Evolutionary conservation across 495 filamentous ascomycete genomes (phyloP).

Genomic region (Massariosphaeria phaeospora): DNA sequence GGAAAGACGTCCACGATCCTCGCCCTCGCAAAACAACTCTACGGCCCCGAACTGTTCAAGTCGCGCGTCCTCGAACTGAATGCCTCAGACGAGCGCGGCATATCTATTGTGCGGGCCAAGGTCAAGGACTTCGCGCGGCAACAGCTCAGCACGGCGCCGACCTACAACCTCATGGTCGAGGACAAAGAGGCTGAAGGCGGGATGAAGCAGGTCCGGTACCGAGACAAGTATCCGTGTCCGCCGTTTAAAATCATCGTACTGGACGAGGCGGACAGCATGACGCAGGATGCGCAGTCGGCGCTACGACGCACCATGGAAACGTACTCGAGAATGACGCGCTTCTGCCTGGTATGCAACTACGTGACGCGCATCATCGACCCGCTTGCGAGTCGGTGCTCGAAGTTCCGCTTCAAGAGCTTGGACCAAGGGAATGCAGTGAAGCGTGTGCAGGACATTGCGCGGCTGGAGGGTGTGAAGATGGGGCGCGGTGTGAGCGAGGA

Average conservation of each 20-base stretch:
- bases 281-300: slow-evolving; percentile 92
- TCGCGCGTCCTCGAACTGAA: slow-evolving; percentile 96
- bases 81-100: slow-evolving; percentile 97
- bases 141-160: slow-evolving; percentile 76
- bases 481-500: slow-evolving; percentile 76
- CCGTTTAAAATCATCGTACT: slow-evolving; percentile 98
- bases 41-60: slow-evolving; percentile 89
- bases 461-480: slow-evolving; percentile 64
- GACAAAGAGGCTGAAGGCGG: slow-evolving; percentile 43
- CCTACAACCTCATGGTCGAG: slow-evolving; percentile 20
- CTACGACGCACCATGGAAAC: slow-evolving; percentile 95
- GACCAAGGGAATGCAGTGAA: slow-evolving; percentile 74
- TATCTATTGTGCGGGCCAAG: slow-evolving; percentile 94
- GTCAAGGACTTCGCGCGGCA: slow-evolving; percentile 97
- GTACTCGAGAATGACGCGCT: slow-evolving; percentile 91
- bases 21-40: slow-evolving; percentile 92
- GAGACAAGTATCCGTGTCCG: slow-evolving; percentile 79
- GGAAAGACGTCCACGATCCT: slow-evolving; percentile 99
- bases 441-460: slow-evolving; percentile 74
- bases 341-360: slow-evolving; percentile 98
- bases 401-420: slow-evolving; percentile 96
- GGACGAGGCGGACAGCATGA: slow-evolving; percentile 98
- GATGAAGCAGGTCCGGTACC: slow-evolving; percentile 50
- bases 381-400: slow-evolving; percentile 83
- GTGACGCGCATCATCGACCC: slow-evolving; percentile 98